A percentile compares a stretch with the other conserved stretches of the same genome.
Conservation (phyloP, 495 filamentous ascomycete species). For the Annulohypoxylon nitens region DNA sequence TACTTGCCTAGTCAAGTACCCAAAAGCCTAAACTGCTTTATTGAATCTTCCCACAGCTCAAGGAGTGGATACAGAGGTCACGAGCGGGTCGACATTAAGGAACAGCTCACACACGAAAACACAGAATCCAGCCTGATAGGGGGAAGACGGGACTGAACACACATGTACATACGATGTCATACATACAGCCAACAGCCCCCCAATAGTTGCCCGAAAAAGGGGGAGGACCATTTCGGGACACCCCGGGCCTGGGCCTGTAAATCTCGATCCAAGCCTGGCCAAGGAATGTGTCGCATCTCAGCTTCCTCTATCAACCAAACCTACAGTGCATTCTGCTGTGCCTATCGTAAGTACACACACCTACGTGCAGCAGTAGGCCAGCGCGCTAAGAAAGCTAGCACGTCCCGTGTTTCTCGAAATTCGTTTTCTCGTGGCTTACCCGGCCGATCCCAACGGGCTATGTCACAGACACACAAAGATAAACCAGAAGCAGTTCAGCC, state of each 20-base stretch:
- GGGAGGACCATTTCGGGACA: conserved; percentile 12
- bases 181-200: not conserved
- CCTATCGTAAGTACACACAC: conserved; percentile 4
- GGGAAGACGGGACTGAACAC: not conserved
- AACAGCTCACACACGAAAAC: conserved; percentile 18
- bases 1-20: not conserved
- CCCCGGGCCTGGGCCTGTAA: conserved; percentile 19
- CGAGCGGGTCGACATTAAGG: conserved; percentile 6
- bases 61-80: not conserved
- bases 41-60: not conserved
- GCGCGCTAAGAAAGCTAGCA: conserved; percentile 14
- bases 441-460: conserved; percentile 18
- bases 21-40: conserved; percentile 1
- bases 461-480: not conserved
- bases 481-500: conserved; percentile 12
- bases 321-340: conserved; percentile 18
- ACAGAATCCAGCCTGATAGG: not conserved
- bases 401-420: conserved; percentile 35
- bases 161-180: conserved; percentile 6
- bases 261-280: conserved; percentile 39
- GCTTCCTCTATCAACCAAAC: conserved; percentile 22
- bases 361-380: not conserved
- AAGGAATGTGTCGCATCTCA: conserved; percentile 41
- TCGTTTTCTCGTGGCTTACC: conserved; percentile 30
- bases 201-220: not conserved